Conservation (phyloP, 1,284 basidiomycete genomes). For the Inonotus hispidus region DNA sequence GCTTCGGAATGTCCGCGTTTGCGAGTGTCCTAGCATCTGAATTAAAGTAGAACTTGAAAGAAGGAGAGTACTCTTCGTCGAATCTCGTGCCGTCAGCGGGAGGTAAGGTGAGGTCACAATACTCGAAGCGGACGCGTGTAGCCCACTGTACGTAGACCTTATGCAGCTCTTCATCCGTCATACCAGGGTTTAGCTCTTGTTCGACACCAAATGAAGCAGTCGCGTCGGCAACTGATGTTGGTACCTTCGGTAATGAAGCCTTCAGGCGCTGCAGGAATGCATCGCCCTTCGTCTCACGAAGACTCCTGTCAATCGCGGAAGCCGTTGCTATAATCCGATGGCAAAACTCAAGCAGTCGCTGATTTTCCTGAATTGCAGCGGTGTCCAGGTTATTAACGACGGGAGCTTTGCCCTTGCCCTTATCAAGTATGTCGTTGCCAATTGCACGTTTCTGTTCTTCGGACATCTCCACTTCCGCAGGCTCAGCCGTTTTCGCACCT, state of each 20-base stretch:
- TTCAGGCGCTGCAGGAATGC: constrained; percentile 76
- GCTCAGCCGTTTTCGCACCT: constrained; percentile 48
- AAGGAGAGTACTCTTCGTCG: constrained; percentile 48
- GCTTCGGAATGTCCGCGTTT: constrained; percentile 75
- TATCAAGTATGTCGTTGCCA: constrained; percentile 39
- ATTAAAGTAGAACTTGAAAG: constrained; percentile 76
- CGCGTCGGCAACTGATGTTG: constrained; percentile 34
- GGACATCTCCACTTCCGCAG: constrained; percentile 58
- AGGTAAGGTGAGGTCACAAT: constrained; percentile 72
- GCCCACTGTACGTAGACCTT: constrained; percentile 82
- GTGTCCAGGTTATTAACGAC: constrained; percentile 15
- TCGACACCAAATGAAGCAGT: constrained; percentile 31
- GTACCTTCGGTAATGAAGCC: constrained; percentile 67
- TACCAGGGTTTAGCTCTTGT: constrained; percentile 39
- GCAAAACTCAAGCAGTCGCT: constrained; percentile 64
- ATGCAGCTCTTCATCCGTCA: constrained; percentile 60
- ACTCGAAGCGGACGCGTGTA: constrained; percentile 73
- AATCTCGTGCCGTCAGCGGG: constrained; percentile 29
- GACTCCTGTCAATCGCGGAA: constrained; percentile 75
- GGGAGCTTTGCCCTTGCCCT: constrained; percentile 58
- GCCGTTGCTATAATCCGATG: constrained; percentile 75
- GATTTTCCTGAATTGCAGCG: constrained; percentile 57
- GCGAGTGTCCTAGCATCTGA: constrained; percentile 76
- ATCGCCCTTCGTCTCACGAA: constrained; percentile 81
- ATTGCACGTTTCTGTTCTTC: constrained; percentile 83